phyloP scores from a whole-genome alignment of 169 alveolate species.

The Cryptosporidium xiaoi region DNA sequence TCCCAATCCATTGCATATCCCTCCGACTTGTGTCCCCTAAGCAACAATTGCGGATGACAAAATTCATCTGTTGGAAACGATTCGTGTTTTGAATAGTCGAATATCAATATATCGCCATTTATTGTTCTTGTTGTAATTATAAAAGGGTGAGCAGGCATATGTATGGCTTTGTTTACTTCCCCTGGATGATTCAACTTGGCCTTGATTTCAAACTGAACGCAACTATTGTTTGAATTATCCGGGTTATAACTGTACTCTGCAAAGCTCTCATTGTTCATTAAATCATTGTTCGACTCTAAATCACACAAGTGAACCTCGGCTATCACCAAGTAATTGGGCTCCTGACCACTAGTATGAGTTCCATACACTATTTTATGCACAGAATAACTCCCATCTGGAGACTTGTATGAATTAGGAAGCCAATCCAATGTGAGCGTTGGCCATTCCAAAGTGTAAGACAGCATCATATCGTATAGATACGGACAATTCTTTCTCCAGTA shows the following conservation, averaged over 20 bases:
- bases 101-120: slow-evolving; percentile 89
- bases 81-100: slow-evolving; percentile 93
- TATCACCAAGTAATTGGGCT: slow-evolving; percentile 89
- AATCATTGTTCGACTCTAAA: slow-evolving; percentile 76
- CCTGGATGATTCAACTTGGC: slow-evolving; percentile 80
- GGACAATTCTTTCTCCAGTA: slow-evolving; percentile 96
- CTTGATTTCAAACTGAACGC: slow-evolving; percentile 84
- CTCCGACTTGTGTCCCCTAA: slow-evolving; percentile 91
- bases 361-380: slow-evolving; percentile 90
- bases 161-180: slow-evolving; percentile 84
- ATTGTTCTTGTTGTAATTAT: slow-evolving; percentile 91
- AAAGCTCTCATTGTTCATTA: slow-evolving; percentile 82
- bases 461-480: slow-evolving; percentile 92
- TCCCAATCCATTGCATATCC: slow-evolving; percentile 93
- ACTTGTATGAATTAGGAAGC: slow-evolving; percentile 84
- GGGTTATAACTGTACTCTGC: slow-evolving; percentile 79
- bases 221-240: slow-evolving; percentile 45
- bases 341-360: slow-evolving; percentile 93
- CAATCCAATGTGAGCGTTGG: slow-evolving; percentile 94
- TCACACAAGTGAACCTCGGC: slow-evolving; percentile 85
- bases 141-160: slow-evolving; percentile 91
- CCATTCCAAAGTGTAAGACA: slow-evolving; percentile 95
- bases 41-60: slow-evolving; percentile 89
- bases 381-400: slow-evolving; percentile 79
- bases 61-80: slow-evolving; percentile 87